A percentile compares a stretch with the other conserved stretches of the same genome.
Evolutionary conservation across 495 filamentous ascomycete species (phyloP).

Genomic region (Penicillium pulvis): DNA sequence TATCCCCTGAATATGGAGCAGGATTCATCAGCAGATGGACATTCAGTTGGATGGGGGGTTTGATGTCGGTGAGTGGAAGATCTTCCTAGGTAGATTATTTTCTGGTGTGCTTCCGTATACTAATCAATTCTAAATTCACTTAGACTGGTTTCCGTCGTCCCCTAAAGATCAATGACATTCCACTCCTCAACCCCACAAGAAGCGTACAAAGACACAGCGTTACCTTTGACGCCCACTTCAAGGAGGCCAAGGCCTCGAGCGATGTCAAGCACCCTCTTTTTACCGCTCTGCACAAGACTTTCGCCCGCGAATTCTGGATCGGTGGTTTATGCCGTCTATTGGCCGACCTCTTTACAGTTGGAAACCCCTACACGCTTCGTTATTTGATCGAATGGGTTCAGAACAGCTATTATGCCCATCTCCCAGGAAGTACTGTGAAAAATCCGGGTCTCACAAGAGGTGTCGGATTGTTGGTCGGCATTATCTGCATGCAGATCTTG

Average conservation of each 20-base stretch:
- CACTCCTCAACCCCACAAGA: not conserved
- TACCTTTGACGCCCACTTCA: not conserved
- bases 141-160: not conserved
- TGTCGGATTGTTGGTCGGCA: constrained; percentile 1
- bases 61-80: not conserved
- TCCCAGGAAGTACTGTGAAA: not conserved
- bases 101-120: not conserved
- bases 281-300: not conserved
- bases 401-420: not conserved
- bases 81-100: not conserved
- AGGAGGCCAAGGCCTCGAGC: not conserved
- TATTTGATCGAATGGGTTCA: not conserved
- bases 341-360: not conserved
- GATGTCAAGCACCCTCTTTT: not conserved
- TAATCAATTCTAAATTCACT: not conserved
- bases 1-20: not conserved
- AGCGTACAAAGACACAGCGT: not conserved
- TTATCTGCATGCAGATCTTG: not conserved
- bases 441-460: not conserved
- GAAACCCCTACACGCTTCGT: not conserved
- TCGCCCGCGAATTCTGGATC: constrained; percentile 1
- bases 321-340: not conserved
- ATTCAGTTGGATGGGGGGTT: not conserved
- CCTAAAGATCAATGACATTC: constrained; percentile 1
- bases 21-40: not conserved